These are phyloP conservation scores for Candida frijolesensis DNA, from an alignment of 1,139 yeast species.

Conservation along the genomic window DNA sequence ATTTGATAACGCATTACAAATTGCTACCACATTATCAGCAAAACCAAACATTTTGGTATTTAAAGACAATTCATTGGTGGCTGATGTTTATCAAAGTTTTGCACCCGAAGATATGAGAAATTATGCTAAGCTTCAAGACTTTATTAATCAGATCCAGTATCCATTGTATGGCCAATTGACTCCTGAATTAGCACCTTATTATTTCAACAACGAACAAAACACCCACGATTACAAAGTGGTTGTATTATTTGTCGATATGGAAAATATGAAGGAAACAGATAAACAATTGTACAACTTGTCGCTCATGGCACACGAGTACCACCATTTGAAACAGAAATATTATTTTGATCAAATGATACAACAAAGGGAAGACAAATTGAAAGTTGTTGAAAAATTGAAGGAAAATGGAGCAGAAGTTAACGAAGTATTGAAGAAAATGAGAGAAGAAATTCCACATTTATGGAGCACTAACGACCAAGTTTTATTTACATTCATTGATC, in stretches of 20 bases:
- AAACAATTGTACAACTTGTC: constrained; percentile 45
- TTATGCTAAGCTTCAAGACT: constrained; percentile 45
- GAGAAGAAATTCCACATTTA: constrained; percentile 49
- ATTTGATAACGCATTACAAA: constrained; percentile 47
- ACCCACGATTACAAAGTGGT: constrained; percentile 46
- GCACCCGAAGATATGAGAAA: constrained; percentile 66
- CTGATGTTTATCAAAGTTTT: constrained; percentile 58
- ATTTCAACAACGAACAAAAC: constrained; percentile 31
- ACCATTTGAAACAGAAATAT: constrained; percentile 44
- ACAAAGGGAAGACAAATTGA: constrained; percentile 45
- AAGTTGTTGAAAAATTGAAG: constrained; percentile 45
- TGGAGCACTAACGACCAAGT: constrained; percentile 43
- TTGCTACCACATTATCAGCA: constrained; percentile 56
- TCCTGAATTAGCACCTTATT: constrained; percentile 33
- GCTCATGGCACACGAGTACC: constrained; percentile 56
- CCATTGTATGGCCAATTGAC: constrained; percentile 59
- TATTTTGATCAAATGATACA: constrained; percentile 41
- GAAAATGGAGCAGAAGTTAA: constrained; percentile 42
- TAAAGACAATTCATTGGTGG: constrained; percentile 55
- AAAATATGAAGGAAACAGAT: constrained; percentile 37
- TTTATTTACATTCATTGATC: constrained; percentile 54
- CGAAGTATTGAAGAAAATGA: constrained; percentile 48
- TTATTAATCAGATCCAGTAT: constrained; percentile 46
- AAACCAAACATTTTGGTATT: constrained; percentile 63
- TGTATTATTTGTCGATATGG: constrained; percentile 54